Conservation (phyloP, 495 filamentous ascomycete genomes). For the Pyronema domesticum region DNA sequence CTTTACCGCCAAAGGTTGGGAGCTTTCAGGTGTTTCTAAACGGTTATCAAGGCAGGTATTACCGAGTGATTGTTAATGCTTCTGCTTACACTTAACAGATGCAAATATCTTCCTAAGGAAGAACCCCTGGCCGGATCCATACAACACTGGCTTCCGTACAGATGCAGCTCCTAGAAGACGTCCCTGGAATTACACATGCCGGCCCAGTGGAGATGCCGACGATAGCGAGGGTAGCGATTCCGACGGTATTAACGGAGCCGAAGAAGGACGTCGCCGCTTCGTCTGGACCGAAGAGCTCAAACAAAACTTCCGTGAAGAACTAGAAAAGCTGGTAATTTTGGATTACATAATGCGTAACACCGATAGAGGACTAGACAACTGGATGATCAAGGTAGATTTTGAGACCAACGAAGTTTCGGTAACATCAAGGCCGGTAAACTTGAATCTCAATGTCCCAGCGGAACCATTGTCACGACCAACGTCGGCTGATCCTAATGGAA, state of each 20-base stretch:
- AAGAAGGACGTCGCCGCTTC: constrained; percentile 37
- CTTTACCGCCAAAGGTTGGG: constrained; percentile 78
- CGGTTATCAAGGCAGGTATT: constrained; percentile 48
- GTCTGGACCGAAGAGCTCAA: constrained; percentile 80
- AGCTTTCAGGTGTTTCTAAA: constrained; percentile 97
- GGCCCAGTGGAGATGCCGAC: constrained; percentile 49
- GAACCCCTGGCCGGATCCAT: constrained; percentile 95
- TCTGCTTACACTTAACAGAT: constrained; percentile 31
- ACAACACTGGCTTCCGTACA: constrained; percentile 54
- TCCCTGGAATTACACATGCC: constrained; percentile 73
- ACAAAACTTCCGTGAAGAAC: constrained; percentile 79
- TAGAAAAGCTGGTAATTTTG: constrained; percentile 93
- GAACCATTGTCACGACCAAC: constrained; percentile 32
- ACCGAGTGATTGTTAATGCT: not conserved
- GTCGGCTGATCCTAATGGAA: constrained; percentile 27
- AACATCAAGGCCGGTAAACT: constrained; percentile 59
- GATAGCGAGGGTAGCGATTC: constrained; percentile 54
- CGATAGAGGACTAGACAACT: constrained; percentile 90
- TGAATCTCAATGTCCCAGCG: constrained; percentile 36
- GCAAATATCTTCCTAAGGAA: constrained; percentile 88
- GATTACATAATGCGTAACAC: constrained; percentile 99
- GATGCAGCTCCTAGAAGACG: constrained; percentile 52
- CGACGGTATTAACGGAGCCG: constrained; percentile 31
- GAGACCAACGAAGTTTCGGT: constrained; percentile 66
- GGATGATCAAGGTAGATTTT: constrained; percentile 97